Conservation (phyloP, 352 stramenopile genomes). For the Globisporangium solare region DNA sequence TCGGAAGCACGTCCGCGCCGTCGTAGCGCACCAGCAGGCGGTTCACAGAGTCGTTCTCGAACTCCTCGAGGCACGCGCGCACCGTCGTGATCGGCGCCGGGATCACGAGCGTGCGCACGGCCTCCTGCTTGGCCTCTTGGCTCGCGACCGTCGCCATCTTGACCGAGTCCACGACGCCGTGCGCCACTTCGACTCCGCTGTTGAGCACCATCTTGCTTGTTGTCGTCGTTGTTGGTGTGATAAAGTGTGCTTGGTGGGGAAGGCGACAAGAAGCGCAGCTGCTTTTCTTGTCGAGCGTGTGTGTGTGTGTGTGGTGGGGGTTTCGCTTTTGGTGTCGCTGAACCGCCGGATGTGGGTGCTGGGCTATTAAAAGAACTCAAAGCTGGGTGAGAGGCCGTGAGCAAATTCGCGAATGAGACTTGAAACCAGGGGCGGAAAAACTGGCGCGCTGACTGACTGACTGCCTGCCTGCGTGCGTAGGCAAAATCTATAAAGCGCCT, state of each 20-base stretch:
- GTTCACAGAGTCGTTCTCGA: conserved; percentile 51
- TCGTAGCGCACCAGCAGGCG: conserved; percentile 52
- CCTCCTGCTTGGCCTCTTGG: conserved; percentile 31
- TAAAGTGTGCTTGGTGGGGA: neutral
- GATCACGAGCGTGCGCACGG: conserved; percentile 35
- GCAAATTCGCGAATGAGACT: conserved; percentile 13
- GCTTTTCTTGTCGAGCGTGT: too few species aligned
- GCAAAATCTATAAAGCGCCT: too few species aligned
- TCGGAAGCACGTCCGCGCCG: conserved; percentile 53
- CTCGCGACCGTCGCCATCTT: conserved; percentile 29
- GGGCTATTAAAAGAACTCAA: neutral
- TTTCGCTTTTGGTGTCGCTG: too few species aligned
- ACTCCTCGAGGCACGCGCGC: conserved; percentile 40
- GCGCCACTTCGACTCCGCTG: conserved; percentile 45
- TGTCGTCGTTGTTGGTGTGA: too few species aligned
- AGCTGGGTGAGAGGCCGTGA: conserved; percentile 2
- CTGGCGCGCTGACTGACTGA: too few species aligned
- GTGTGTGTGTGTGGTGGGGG: too few species aligned
- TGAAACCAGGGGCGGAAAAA: neutral
- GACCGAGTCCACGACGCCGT: conserved; percentile 25
- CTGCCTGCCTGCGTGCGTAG: too few species aligned
- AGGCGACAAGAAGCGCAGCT: too few species aligned
- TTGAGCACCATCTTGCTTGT: conserved; percentile 37
- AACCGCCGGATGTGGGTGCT: neutral
- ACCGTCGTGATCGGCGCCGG: conserved; percentile 46